Evolutionary conservation across 1,139 yeast species (phyloP).

Genomic region (Geotrichum reessii): DNA sequence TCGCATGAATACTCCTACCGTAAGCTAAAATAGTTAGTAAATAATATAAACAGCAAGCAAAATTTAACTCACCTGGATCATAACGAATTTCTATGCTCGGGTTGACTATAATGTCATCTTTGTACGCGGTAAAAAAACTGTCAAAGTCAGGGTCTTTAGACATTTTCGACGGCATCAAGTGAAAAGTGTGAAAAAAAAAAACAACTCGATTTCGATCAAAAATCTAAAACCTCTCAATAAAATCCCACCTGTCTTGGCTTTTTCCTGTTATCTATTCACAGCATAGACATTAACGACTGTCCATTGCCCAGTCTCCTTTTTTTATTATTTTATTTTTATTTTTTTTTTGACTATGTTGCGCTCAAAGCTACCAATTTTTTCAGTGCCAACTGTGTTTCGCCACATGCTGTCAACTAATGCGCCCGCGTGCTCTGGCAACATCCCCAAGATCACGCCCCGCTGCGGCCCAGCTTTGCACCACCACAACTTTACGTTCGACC

Average conservation of each 20-base stretch:
- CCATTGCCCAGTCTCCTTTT: background rate
- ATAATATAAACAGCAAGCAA: background rate
- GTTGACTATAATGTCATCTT: background rate
- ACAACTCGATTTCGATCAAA: background rate
- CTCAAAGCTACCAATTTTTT: background rate
- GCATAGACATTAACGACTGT: background rate
- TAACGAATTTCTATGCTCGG: constrained; percentile 1
- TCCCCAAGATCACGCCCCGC: constrained; percentile 2
- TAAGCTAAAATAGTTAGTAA: background rate
- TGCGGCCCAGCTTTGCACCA: constrained; percentile 9
- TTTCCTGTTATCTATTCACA: background rate
- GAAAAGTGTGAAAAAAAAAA: background rate
- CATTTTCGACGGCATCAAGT: background rate
- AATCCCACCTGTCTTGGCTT: background rate
- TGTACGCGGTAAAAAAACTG: background rate
- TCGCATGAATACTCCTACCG: constrained; percentile 8
- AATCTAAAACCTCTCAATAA: background rate
- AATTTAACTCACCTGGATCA: background rate
- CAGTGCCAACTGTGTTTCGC: background rate
- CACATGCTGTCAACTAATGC: background rate
- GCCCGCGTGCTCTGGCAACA: constrained; percentile 12
- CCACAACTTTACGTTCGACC: constrained; percentile 11
- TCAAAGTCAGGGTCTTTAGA: background rate
- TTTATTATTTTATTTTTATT: too few species aligned
- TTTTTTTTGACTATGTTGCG: background rate